These are phyloP conservation scores for Xylaria sp. DNA, from an alignment of 2,329 filamentous ascomycete species.

Conservation along the genomic window DNA sequence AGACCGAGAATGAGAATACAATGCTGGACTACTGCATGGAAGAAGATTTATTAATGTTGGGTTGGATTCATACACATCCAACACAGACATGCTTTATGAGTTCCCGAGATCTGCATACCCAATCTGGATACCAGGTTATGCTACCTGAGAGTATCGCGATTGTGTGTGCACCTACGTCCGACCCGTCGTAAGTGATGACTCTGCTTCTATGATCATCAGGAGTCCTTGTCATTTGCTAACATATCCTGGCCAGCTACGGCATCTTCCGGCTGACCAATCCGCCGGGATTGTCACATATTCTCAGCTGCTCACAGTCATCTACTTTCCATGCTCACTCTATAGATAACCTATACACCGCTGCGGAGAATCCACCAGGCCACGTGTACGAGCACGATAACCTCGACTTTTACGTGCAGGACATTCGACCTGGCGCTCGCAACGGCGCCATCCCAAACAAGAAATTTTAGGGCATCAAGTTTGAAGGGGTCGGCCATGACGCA, in stretches of 20 bases:
- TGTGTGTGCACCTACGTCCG: conserved; percentile 87
- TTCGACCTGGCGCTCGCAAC: conserved; percentile 54
- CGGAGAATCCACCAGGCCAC: conserved; percentile 72
- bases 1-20: conserved; percentile 86
- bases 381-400: conserved; percentile 74
- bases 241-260: conserved; percentile 71
- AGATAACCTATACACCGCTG: conserved; percentile 80
- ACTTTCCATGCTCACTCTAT: conserved; percentile 82
- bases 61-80: conserved; percentile 98
- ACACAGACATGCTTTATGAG: conserved; percentile 99
- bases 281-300: conserved; percentile 85
- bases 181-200: conserved; percentile 70
- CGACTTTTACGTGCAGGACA: conserved; percentile 67
- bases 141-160: conserved; percentile 96
- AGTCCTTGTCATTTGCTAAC: conserved; percentile 16
- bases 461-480: conserved; percentile 46
- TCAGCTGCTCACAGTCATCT: conserved; percentile 79
- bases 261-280: conserved; percentile 94
- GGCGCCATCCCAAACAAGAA: conserved; percentile 41
- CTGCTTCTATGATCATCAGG: conserved; percentile 11
- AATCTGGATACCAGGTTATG: conserved; percentile 95
- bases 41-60: conserved; percentile 84
- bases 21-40: conserved; percentile 90
- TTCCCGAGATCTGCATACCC: conserved; percentile 91
- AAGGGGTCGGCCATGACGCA: conserved; percentile 39